Evolutionary conservation across 768 basidiomycete species (phyloP).

Genomic region (Megacollybia marginata): DNA sequence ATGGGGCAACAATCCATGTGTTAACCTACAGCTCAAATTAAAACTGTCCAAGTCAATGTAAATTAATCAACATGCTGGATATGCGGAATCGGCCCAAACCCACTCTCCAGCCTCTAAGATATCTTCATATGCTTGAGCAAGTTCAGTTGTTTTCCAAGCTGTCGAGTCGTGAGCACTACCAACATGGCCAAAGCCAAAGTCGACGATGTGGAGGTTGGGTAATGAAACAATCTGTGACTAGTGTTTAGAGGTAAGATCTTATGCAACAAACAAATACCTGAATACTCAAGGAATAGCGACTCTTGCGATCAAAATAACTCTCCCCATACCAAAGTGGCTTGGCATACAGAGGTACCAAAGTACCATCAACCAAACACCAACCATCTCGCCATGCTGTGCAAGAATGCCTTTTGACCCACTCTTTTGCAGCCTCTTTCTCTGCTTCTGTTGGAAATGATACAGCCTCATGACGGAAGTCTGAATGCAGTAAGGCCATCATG

Average conservation of each 20-base stretch:
- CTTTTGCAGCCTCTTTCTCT: conserved; percentile 30
- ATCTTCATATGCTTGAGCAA: conserved; percentile 9
- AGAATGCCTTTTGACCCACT: conserved; percentile 26
- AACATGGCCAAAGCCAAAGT: neutral
- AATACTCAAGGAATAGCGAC: conserved; percentile 30
- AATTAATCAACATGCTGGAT: conserved; percentile 11
- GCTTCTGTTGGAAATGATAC: conserved; percentile 19
- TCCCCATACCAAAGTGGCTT: conserved; percentile 26
- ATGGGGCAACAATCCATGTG: conserved; percentile 18
- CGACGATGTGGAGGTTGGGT: conserved; percentile 23
- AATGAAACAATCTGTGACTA: conserved; percentile 21
- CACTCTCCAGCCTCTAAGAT: no score
- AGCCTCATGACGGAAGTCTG: conserved; percentile 15
- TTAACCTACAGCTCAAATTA: conserved; percentile 31
- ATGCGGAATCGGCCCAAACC: no score
- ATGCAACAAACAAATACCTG: conserved; percentile 19
- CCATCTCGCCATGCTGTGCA: conserved; percentile 28
- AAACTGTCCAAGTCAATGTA: conserved; percentile 20
- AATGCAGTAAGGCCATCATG: conserved; percentile 21
- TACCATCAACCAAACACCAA: no score
- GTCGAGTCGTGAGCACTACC: conserved; percentile 29
- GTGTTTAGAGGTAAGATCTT: conserved; percentile 14
- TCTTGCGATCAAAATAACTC: conserved; percentile 30
- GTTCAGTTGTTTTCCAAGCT: conserved; percentile 17
- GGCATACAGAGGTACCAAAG: conserved; percentile 24